These are phyloP conservation scores for Acanthamoeba castellanii DNA, from an alignment of 208 protist species.

Conservation along the genomic window DNA sequence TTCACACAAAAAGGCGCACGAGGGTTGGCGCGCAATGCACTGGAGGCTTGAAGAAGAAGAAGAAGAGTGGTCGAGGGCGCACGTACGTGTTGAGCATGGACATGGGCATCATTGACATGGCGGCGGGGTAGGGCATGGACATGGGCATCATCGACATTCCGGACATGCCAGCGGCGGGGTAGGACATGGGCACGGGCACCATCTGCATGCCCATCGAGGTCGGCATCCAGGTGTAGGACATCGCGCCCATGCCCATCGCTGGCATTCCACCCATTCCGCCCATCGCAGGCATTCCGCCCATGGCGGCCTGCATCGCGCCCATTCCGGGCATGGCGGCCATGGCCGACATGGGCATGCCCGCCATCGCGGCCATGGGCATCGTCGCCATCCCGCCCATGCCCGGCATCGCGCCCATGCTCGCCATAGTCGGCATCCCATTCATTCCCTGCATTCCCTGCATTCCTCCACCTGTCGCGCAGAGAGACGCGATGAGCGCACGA, in stretches of 20 bases:
- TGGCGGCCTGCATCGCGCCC: neutral
- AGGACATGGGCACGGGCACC: slow-evolving; percentile 27
- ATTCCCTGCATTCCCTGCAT: neutral
- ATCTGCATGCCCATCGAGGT: slow-evolving; percentile 57
- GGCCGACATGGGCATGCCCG: neutral
- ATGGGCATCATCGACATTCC: slow-evolving; percentile 38
- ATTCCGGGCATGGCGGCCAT: neutral
- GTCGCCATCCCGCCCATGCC: neutral
- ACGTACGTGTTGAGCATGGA: slow-evolving; percentile 29
- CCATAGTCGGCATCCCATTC: neutral
- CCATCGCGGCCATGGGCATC: slow-evolving; percentile 28
- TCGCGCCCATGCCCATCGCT: neutral
- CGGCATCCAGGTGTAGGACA: slow-evolving; percentile 46
- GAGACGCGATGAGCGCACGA: too few relatives aligned
- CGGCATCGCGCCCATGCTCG: neutral
- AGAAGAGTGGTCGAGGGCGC: neutral
- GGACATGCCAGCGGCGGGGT: neutral
- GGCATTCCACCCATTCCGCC: neutral
- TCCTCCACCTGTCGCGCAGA: neutral
- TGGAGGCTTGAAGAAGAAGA: neutral
- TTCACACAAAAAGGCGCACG: too few relatives aligned
- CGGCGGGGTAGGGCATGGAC: slow-evolving; percentile 34
- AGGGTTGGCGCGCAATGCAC: neutral
- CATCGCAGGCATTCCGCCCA: neutral
- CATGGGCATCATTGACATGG: slow-evolving; percentile 59